Base-by-base conservation (phyloP, 768 basidiomycete species). In the Suillus fuscotomentosus region DNA sequence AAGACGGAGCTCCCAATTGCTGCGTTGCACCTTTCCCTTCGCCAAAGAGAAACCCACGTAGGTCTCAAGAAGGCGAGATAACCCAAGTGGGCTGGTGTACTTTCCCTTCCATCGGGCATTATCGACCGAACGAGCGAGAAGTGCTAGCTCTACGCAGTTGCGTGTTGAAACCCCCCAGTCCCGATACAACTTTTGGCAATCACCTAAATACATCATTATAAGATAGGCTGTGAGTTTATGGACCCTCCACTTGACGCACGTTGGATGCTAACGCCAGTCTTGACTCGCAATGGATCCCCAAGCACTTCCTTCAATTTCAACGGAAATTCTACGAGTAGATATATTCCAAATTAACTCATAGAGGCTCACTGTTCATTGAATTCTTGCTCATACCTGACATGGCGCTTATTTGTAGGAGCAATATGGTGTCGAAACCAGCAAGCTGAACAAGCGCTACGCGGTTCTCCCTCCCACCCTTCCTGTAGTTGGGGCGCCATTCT, bases 231-330 rank as follows among this genome's bases (percentile, higher is more conserved):
- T n/a, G 61, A 57, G n/a, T 20, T 8, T 20, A 2, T 7, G 15
- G 24, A 27, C 51, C 39, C 39, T 38, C 24, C 10, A 24, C 9
- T 55, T 20, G 59, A 70, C 81, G 66, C 68, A 89, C 92, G 71
- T 77, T 86, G 86, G n/a, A 93, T 92, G 31, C 81, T 87, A 60
- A 92, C 89, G 24, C 92, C 92, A 9, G 84, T 83, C 75, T 94
- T 94, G 65, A 82, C 73, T 61, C 85, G 81, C n/a, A 71, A 70
- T 0, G 85, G 73, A 62, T 86, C 82, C 63, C 78, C 78, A 15
- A 94, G 81, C 36, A 94, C 66, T 3, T 79, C 69, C 51, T 70
- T 77, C 1, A 93, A 81, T 61, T 76, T 81, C 39, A 66, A 68
- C 0, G 87, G 89, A 67, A 89, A 86, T 66, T 76, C 87, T 88